A percentile compares a stretch with the other conserved stretches of the same genome.
These are phyloP conservation scores for Macrolepiota fuliginosa DNA, from an alignment of 768 basidiomycete genomes.

Conservation along the genomic window DNA sequence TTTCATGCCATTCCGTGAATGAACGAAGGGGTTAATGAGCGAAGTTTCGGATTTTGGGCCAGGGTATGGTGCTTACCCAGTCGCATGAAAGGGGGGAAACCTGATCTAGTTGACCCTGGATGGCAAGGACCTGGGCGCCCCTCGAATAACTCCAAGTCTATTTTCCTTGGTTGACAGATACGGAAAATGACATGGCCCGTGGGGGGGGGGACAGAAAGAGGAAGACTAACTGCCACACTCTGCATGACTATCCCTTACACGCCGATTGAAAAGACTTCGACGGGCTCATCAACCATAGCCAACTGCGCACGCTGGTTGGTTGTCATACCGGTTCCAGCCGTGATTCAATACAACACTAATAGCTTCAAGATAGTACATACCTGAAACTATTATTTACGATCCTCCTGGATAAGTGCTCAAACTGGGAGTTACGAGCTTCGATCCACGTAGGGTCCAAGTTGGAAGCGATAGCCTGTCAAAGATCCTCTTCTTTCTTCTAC, in stretches of 20 bases:
- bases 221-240: slow-evolving; percentile 22
- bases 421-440: slow-evolving; percentile 20
- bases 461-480: slow-evolving; percentile 21
- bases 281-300: slow-evolving; percentile 21
- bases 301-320: slow-evolving; percentile 25
- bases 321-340: slow-evolving; percentile 11
- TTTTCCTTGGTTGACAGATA: slow-evolving; percentile 25
- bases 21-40: slow-evolving; percentile 21
- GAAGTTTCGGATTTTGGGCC: not conserved
- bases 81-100: slow-evolving; percentile 21
- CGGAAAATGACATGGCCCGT: not conserved
- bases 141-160: slow-evolving; percentile 28
- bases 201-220: too few species aligned
- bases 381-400: slow-evolving; percentile 15
- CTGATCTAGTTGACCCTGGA: too few species aligned
- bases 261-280: not conserved
- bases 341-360: not conserved
- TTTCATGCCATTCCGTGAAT: slow-evolving; percentile 31
- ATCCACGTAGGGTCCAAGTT: slow-evolving; percentile 29
- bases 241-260: slow-evolving; percentile 22
- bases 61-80: not conserved
- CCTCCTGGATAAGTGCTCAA: slow-evolving; percentile 21
- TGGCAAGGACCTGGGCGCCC: slow-evolving; percentile 34
- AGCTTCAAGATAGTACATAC: not conserved
- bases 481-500: slow-evolving; percentile 24